Evolutionary conservation across 768 basidiomycete genomes (phyloP), one percentile per base, ranked within the genome.

Genomic region (Termitomyces sp.): DNA sequence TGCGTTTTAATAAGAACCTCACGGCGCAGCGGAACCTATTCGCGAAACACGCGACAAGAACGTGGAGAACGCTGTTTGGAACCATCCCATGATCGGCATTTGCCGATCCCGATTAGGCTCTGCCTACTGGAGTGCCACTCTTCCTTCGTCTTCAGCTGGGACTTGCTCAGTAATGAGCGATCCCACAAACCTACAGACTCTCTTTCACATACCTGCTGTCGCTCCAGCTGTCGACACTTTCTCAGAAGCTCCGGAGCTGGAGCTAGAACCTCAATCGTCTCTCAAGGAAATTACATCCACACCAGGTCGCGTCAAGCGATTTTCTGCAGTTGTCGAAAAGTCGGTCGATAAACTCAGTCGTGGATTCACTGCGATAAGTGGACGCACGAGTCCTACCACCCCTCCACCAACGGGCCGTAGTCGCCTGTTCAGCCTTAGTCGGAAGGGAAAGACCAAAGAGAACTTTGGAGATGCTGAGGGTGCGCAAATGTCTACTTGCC

Each of bases 301-400:
- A 31, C 72, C 71, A 39, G 77, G 79, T 65, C 77, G 79, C 63
- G 78, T 80, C 52, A 82, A 82, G 69, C 80, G 80, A 53, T 68
- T 81, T 31, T 80, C 78, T 43, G 72, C 66, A 44, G 78, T 71
- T 20, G 78, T 82, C 44, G 78, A 76, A 63, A 79, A 69, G 63
- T 68, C 71, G 0, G 84, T 84, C 55, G 84, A 85, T 63, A 87
- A 78, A 59, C 75, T 92, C 31, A 83, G 85, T 59, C 77, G 78
- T 64, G 87, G 85, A 68, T 69, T 83, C 47, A 76, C 77, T 55
- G 72, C 67, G 41, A 79, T 71, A 55, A 64, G 74, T 8, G 67
- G 60, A 20, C 64, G 71, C 37, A 65, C 59, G n/a, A 66, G 67
- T 12, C 64, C 73, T 12, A 57, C 67, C 16, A 63, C 73, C 13